phyloP scores from a whole-genome alignment of 2,329 filamentous ascomycete species.

The Cordyceps tenuipes region DNA sequence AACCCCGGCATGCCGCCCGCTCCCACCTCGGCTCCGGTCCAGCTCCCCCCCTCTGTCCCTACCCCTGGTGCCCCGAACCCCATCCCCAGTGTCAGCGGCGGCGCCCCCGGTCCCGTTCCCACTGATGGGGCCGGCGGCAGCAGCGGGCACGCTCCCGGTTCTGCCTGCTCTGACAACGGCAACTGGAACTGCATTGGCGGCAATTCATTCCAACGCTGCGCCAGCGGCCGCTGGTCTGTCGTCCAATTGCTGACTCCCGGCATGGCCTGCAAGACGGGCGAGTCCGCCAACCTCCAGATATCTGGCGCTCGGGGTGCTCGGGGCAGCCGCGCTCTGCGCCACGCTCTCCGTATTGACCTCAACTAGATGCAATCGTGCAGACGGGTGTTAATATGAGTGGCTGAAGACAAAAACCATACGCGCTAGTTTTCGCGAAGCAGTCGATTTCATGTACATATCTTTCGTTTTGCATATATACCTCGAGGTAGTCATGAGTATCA shows the following conservation, averaged over 20 bases:
- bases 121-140: conserved; percentile 16
- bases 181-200: conserved; percentile 46
- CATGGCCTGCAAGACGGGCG: conserved; percentile 35
- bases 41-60: not conserved
- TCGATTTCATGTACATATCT: not conserved
- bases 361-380: not conserved
- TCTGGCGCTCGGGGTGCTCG: not conserved
- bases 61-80: conserved; percentile 9
- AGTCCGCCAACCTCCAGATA: conserved; percentile 32
- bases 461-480: not conserved
- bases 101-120: not conserved
- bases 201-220: conserved; percentile 46
- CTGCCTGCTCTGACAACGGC: conserved; percentile 40
- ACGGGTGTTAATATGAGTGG: not conserved
- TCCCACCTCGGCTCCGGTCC: conserved; percentile 10
- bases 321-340: conserved; percentile 19
- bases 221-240: conserved; percentile 41
- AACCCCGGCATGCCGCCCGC: not conserved
- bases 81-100: no score
- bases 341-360: conserved; percentile 18
- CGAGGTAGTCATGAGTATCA: no score
- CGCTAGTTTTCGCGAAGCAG: not conserved
- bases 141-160: conserved; percentile 30
- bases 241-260: conserved; percentile 35
- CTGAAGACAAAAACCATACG: not conserved